A percentile compares a stretch with the other conserved stretches of the same genome.
Conservation (phyloP, 2,329 filamentous ascomycete genomes). For the Fusarium newnesense region DNA sequence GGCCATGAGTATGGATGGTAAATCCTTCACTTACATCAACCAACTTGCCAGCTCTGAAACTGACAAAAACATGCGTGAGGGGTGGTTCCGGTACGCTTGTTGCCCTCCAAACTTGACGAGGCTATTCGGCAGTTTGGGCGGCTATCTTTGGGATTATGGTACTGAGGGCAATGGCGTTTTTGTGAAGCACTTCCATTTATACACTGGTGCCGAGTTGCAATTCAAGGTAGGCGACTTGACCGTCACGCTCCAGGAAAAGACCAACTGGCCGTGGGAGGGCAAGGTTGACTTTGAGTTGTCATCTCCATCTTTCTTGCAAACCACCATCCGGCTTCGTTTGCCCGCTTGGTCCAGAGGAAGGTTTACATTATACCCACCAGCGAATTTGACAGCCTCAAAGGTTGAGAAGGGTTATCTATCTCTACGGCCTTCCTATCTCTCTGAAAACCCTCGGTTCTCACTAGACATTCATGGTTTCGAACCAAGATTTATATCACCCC, state of each 20-base stretch:
- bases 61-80: background rate
- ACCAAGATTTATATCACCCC: constrained; percentile 60
- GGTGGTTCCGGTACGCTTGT: constrained; percentile 63
- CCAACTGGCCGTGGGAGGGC: constrained; percentile 65
- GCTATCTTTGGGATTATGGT: constrained; percentile 63
- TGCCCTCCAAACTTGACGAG: constrained; percentile 69
- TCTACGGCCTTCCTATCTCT: constrained; percentile 55
- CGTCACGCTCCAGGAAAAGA: constrained; percentile 52
- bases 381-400: constrained; percentile 1
- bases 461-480: constrained; percentile 57
- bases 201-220: constrained; percentile 57
- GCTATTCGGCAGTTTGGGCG: constrained; percentile 64
- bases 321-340: background rate
- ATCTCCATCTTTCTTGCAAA: background rate
- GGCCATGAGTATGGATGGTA: constrained; percentile 65
- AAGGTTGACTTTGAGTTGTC: background rate
- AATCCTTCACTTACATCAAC: constrained; percentile 70
- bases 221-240: constrained; percentile 49
- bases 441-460: constrained; percentile 46
- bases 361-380: constrained; percentile 50
- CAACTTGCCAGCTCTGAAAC: constrained; percentile 60
- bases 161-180: constrained; percentile 44
- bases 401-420: constrained; percentile 61
- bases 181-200: constrained; percentile 63
- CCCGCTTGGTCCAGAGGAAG: constrained; percentile 42